A percentile compares a stretch with the other conserved stretches of the same genome.
Conservation (phyloP, 192 early-diverging fungal genomes). For the Fimicolochytrium jonesii region DNA sequence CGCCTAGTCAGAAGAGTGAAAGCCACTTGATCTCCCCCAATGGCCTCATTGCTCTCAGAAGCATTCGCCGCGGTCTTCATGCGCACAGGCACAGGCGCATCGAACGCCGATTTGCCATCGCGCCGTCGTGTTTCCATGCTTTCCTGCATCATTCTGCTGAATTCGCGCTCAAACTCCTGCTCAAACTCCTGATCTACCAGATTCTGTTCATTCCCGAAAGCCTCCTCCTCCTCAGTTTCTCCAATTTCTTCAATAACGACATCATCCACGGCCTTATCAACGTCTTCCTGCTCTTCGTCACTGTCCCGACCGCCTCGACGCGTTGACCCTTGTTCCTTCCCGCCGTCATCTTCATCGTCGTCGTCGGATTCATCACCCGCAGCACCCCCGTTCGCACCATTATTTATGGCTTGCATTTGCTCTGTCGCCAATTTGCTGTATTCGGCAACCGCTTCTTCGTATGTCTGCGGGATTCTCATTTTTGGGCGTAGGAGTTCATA, state of each 20-base stretch:
- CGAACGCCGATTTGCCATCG: conserved; percentile 77
- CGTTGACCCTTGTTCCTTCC: conserved; percentile 9
- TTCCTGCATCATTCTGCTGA: conserved; percentile 87
- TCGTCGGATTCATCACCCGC: conserved; percentile 41
- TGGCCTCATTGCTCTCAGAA: neutral
- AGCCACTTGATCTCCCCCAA: conserved; percentile 50
- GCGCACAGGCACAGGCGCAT: conserved; percentile 82
- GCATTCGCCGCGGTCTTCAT: neutral
- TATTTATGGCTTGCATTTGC: conserved; percentile 47
- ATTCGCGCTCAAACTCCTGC: conserved; percentile 85
- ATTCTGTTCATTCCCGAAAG: conserved; percentile 58
- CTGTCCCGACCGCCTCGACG: conserved; percentile 17
- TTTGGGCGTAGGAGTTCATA: conserved; percentile 68
- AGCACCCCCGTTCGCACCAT: conserved; percentile 18
- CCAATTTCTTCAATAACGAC: conserved; percentile 45
- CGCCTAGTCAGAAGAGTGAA: conserved; percentile 82
- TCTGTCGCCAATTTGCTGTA: conserved; percentile 55
- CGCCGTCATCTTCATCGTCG: conserved; percentile 43
- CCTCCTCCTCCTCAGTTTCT: conserved; percentile 63
- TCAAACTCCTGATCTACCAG: conserved; percentile 68
- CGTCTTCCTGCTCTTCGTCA: conserved; percentile 34
- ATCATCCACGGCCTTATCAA: conserved; percentile 38
- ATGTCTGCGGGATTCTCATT: conserved; percentile 53
- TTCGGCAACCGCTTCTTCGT: conserved; percentile 75
- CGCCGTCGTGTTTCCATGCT: conserved; percentile 77